Percentiles rank a stretch among this genome's conserved stretches.
Conservation (phyloP, 1,284 basidiomycete genomes). For the Flammula alnicola region DNA sequence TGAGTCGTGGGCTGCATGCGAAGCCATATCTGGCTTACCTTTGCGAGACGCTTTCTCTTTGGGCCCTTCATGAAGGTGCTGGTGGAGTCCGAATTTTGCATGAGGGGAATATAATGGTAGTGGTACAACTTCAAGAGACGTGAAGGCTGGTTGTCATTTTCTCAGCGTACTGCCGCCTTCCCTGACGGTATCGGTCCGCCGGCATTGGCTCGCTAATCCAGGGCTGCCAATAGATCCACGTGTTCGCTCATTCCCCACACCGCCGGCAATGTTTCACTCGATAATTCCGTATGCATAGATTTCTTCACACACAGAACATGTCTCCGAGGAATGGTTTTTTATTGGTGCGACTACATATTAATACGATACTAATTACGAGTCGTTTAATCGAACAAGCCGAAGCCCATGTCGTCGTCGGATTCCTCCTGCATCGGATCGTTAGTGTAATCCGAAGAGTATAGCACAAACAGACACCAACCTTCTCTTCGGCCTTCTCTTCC, state of each 20-base stretch:
- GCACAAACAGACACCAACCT: conserved; percentile 52
- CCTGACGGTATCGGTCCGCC: conserved; percentile 36
- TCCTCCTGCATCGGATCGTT: conserved; percentile 63
- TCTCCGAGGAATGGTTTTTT: conserved; percentile 9
- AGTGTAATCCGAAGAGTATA: conserved; percentile 18
- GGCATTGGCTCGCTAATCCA: conserved; percentile 31
- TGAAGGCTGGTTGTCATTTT: conserved; percentile 30
- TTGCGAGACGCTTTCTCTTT: conserved; percentile 71
- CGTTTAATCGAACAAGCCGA: conserved; percentile 91
- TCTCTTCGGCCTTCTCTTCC: conserved; percentile 83
- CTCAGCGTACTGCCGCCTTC: conserved; percentile 22
- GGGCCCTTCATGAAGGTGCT: conserved; percentile 55
- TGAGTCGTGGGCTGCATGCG: conserved; percentile 18
- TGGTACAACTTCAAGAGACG: too few relatives aligned
- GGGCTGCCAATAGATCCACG: conserved; percentile 24
- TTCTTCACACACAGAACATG: not conserved
- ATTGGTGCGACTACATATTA: conserved; percentile 15
- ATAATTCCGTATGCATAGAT: not conserved
- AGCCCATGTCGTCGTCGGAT: conserved; percentile 91
- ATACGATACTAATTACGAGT: conserved; percentile 15
- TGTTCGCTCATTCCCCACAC: conserved; percentile 25
- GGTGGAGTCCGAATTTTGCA: conserved; percentile 35
- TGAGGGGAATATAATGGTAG: conserved; percentile 32
- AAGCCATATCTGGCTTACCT: conserved; percentile 47
- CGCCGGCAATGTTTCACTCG: conserved; percentile 19